Percentiles rank a stretch among this genome's conserved stretches.
These are phyloP conservation scores for Fraxinus xanthoxyloides DNA, from an alignment of 305 asterid species.

Conservation along the genomic window DNA sequence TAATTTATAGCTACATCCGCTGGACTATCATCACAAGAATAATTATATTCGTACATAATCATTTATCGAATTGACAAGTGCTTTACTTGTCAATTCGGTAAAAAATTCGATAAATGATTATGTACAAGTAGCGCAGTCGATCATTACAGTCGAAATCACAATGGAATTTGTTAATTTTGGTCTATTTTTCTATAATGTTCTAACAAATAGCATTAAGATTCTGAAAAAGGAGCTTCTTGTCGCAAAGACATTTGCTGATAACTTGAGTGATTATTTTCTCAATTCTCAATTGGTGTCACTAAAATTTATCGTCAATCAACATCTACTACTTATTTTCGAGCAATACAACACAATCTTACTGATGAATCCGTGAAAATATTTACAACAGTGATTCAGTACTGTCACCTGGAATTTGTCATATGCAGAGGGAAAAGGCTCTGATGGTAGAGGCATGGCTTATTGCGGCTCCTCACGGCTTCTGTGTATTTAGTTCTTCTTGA, in stretches of 20 bases:
- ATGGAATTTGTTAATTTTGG: not conserved
- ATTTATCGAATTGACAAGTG: too few species aligned
- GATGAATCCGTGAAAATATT: not conserved
- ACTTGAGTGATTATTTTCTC: not conserved
- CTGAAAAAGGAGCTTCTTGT: not conserved
- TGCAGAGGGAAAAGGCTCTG: conserved; percentile 34
- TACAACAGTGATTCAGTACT: not conserved
- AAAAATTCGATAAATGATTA: too few species aligned
- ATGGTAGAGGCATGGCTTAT: conserved; percentile 42
- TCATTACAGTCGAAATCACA: not conserved
- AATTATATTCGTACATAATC: too few species aligned
- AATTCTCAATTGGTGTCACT: not conserved
- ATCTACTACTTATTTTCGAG: not conserved
- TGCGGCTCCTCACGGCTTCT: conserved; percentile 36
- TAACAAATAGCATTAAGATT: not conserved
- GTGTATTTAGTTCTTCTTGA: conserved; percentile 28
- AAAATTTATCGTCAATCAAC: not conserved
- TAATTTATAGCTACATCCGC: not conserved
- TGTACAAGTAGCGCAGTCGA: too few species aligned
- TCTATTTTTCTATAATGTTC: not conserved
- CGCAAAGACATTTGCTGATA: not conserved
- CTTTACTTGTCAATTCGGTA: too few species aligned
- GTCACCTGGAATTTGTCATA: not conserved
- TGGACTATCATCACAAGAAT: too few species aligned
- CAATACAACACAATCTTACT: not conserved